Percentiles rank a stretch among this genome's conserved stretches.
Conservation (phyloP, 306 rosid genomes). For the Acacia confusa region DNA sequence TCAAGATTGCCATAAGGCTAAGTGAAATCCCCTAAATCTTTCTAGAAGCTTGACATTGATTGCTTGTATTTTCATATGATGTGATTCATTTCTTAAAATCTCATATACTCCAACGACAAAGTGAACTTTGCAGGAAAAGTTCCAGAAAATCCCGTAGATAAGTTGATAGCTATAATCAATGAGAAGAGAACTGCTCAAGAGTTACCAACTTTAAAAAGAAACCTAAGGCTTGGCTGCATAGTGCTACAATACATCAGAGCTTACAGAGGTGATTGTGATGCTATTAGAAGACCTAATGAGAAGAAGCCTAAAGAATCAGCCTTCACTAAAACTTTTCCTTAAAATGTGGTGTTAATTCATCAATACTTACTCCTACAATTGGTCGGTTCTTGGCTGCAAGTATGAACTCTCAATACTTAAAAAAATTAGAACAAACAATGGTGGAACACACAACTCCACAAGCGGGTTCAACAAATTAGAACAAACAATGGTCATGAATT, state of each 20-base stretch:
- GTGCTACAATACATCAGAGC: constrained; percentile 86
- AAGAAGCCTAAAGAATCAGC: constrained; percentile 83
- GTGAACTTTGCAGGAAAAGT: constrained; percentile 36
- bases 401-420: too few species aligned
- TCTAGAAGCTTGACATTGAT: background rate
- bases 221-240: constrained; percentile 73
- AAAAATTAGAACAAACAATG: too few species aligned
- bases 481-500: too few species aligned
- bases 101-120: background rate
- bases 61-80: too few species aligned
- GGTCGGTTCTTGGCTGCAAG: constrained; percentile 94
- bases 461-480: too few species aligned
- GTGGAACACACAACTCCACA: too few species aligned
- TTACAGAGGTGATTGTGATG: constrained; percentile 64
- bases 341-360: constrained; percentile 58
- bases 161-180: constrained; percentile 38
- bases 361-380: constrained; percentile 62
- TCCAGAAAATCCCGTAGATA: constrained; percentile 44
- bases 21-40: too few species aligned
- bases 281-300: constrained; percentile 76
- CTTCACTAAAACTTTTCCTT: constrained; percentile 70
- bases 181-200: constrained; percentile 47
- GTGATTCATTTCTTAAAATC: background rate
- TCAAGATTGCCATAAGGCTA: too few species aligned
- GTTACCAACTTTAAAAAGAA: constrained; percentile 30